These are phyloP conservation scores for Myxozyma udenii DNA, from an alignment of 805 yeast species.

Conservation along the genomic window DNA sequence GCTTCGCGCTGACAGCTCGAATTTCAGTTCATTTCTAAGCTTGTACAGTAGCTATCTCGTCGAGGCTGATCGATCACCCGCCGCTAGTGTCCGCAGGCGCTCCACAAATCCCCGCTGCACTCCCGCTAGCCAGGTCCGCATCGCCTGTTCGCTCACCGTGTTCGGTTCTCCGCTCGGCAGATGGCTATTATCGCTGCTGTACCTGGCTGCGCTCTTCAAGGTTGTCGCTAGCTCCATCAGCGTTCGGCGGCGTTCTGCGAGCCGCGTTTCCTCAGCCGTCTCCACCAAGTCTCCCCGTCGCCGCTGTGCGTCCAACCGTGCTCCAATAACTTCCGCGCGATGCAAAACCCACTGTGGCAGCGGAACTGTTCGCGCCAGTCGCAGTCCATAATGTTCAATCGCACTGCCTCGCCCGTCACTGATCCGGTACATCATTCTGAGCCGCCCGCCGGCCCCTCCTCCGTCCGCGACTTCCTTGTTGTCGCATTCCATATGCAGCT, in stretches of 20 bases:
- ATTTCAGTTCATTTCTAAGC: too few relatives aligned
- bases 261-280: constrained; percentile 1
- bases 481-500: constrained; percentile 41
- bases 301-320: neutral
- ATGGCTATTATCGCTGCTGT: neutral
- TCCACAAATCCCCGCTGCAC: constrained; percentile 15
- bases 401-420: constrained; percentile 8
- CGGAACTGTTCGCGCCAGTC: constrained; percentile 14
- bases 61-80: too few relatives aligned
- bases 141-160: neutral
- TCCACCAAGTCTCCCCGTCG: neutral
- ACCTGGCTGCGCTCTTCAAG: constrained; percentile 7
- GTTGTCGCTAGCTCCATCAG: constrained; percentile 9
- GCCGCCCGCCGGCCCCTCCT: neutral
- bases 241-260: constrained; percentile 12
- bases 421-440: constrained; percentile 23
- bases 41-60: too few relatives aligned
- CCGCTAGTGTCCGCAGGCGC: constrained; percentile 8
- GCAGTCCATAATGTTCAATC: constrained; percentile 15
- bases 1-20: too few relatives aligned
- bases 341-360: constrained; percentile 9
- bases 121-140: constrained; percentile 12
- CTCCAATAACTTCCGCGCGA: constrained; percentile 12
- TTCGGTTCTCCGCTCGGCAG: neutral
- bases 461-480: constrained; percentile 13